phyloP scores from a whole-genome alignment of 139 green algal species.

The Diplosphaera chodatii region DNA sequence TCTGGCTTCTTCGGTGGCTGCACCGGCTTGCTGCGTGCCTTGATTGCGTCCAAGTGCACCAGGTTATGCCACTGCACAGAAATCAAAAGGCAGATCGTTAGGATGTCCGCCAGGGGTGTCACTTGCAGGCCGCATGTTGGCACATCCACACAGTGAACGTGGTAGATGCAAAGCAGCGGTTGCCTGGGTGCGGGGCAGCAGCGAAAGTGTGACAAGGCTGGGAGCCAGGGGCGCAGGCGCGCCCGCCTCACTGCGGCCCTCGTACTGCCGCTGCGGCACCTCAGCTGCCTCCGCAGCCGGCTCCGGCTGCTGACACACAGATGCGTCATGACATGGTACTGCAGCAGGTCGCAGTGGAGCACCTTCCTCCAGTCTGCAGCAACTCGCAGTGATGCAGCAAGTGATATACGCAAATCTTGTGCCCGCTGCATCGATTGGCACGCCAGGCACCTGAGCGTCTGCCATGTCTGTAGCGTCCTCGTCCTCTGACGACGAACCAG shows the following conservation, averaged over 20 bases:
- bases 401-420: too few species aligned
- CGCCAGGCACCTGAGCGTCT: slow-evolving; percentile 15
- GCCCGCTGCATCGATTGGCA: too few species aligned
- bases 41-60: slow-evolving; percentile 86
- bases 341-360: too few species aligned
- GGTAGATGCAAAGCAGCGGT: too few species aligned
- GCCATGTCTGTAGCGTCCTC: slow-evolving; percentile 3
- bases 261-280: slow-evolving; percentile 7
- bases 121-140: too few species aligned
- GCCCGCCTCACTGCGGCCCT: slow-evolving; percentile 16
- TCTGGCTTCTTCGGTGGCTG: slow-evolving; percentile 87
- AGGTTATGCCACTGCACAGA: slow-evolving; percentile 90
- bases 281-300: neutral
- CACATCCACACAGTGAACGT: too few species aligned
- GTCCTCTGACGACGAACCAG: neutral
- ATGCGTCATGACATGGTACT: too few species aligned
- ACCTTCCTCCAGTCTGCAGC: too few species aligned
- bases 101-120: too few species aligned
- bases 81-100: too few species aligned
- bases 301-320: neutral
- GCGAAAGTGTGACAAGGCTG: slow-evolving; percentile 73
- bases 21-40: slow-evolving; percentile 83
- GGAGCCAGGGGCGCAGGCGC: slow-evolving; percentile 55
- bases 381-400: too few species aligned
- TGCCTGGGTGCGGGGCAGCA: slow-evolving; percentile 62